Evolutionary conservation across 1,284 basidiomycete genomes (phyloP).

Genomic region (Sphaerobolus stellatus): DNA sequence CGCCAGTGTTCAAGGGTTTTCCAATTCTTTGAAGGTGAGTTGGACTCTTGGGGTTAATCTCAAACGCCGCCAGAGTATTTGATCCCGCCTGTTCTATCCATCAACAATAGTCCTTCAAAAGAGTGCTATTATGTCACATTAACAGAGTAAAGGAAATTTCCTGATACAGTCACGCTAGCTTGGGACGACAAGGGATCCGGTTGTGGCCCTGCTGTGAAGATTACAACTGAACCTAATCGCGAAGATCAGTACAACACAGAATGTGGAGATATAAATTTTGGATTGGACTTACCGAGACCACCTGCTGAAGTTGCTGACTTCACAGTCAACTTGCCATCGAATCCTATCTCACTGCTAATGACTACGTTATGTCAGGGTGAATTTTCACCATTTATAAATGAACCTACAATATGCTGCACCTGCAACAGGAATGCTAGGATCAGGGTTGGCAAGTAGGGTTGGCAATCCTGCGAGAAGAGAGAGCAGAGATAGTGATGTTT

Average conservation of each 20-base stretch:
- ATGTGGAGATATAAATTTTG: background rate
- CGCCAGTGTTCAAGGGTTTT: conserved; percentile 40
- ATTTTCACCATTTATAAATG: too few species aligned
- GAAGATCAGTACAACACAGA: background rate
- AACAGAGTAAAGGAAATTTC: background rate
- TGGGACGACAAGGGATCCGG: conserved; percentile 21
- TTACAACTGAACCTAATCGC: background rate
- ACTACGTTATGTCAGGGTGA: conserved; percentile 31
- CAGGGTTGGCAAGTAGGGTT: too few species aligned
- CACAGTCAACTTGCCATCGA: conserved; percentile 24
- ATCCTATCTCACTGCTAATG: conserved; percentile 28
- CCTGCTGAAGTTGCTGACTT: background rate
- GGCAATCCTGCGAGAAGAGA: too few species aligned
- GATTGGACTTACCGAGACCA: background rate
- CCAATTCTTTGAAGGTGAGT: conserved; percentile 41
- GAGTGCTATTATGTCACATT: background rate
- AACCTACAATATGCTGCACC: too few species aligned
- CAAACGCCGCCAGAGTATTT: conserved; percentile 46
- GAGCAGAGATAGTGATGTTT: too few species aligned
- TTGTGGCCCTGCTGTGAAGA: conserved; percentile 11
- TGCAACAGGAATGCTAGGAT: too few species aligned
- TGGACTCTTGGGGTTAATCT: conserved; percentile 43
- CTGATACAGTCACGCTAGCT: background rate
- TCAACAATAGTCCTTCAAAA: conserved; percentile 1
- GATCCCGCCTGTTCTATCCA: conserved; percentile 39